Conservation (phyloP, 345 rosid genomes). For the Capsella bursapastoris region DNA sequence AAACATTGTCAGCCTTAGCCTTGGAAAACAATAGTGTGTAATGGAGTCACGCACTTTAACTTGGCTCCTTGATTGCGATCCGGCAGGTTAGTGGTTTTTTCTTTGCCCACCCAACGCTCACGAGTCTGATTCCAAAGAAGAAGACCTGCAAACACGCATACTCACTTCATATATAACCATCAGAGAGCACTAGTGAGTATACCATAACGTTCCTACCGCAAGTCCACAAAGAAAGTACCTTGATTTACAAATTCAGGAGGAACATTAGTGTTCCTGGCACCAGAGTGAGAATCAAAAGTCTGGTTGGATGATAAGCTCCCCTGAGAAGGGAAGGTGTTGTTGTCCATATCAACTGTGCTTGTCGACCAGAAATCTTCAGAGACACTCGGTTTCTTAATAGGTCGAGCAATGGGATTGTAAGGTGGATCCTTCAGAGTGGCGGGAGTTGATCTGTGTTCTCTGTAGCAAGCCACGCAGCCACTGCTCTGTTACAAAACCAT, state of each 20-base stretch:
- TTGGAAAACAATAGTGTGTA: slow-evolving; percentile 6
- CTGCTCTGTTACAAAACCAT: slow-evolving; percentile 83
- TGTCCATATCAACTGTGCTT: slow-evolving; percentile 72
- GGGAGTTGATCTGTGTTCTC: slow-evolving; percentile 45
- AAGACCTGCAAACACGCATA: slow-evolving; percentile 55
- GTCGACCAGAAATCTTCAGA: slow-evolving; percentile 73
- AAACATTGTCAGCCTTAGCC: neutral
- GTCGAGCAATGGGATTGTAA: slow-evolving; percentile 35
- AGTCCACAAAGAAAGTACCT: slow-evolving; percentile 50
- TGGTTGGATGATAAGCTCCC: slow-evolving; percentile 69
- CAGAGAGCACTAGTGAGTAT: neutral
- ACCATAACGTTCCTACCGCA: neutral
- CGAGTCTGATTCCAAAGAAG: slow-evolving; percentile 86
- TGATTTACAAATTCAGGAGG: slow-evolving; percentile 73
- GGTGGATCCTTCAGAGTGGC: slow-evolving; percentile 44
- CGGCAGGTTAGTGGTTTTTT: slow-evolving; percentile 44
- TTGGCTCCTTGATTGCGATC: slow-evolving; percentile 55
- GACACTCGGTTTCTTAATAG: slow-evolving; percentile 49
- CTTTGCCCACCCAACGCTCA: slow-evolving; percentile 75
- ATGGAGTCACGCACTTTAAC: slow-evolving; percentile 60
- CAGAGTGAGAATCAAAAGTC: slow-evolving; percentile 49
- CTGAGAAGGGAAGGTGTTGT: slow-evolving; percentile 63
- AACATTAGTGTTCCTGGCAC: slow-evolving; percentile 47
- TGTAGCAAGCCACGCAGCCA: slow-evolving; percentile 82
- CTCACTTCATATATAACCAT: slow-evolving; percentile 7